Conservation (phyloP, 495 filamentous ascomycete genomes). For the Talaromyces borbonicus region DNA sequence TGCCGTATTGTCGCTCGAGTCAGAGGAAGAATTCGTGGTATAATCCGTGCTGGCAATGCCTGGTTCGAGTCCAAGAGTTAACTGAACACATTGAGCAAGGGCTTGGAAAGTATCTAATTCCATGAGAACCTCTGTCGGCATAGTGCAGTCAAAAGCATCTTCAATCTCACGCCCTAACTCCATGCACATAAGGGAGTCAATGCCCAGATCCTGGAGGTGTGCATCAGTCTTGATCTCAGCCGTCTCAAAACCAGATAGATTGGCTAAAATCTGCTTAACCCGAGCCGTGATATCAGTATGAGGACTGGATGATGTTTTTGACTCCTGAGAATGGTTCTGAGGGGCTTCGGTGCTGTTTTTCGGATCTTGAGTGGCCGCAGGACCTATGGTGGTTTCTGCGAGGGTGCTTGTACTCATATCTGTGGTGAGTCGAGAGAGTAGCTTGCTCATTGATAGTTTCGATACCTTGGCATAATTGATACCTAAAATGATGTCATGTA, state of each 20-base stretch:
- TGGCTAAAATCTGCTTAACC: slow-evolving; percentile 19
- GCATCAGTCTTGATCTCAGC: slow-evolving; percentile 28
- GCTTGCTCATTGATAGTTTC: slow-evolving; percentile 33
- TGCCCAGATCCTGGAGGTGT: slow-evolving; percentile 37
- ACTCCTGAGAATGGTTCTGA: too few relatives aligned
- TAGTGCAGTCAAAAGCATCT: slow-evolving; percentile 26
- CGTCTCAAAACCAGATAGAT: slow-evolving; percentile 34
- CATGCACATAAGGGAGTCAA: slow-evolving; percentile 48
- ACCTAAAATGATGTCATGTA: slow-evolving; percentile 42
- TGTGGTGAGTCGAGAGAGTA: slow-evolving; percentile 15
- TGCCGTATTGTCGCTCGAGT: too few relatives aligned
- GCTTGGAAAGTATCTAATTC: not conserved
- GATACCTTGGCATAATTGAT: slow-evolving; percentile 35
- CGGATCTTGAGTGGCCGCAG: not conserved
- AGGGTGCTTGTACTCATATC: slow-evolving; percentile 9
- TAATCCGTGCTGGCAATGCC: too few relatives aligned
- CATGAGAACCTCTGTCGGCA: slow-evolving; percentile 19
- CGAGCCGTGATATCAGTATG: slow-evolving; percentile 13
- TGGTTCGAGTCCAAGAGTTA: not conserved
- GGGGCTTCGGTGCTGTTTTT: too few relatives aligned
- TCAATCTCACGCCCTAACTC: slow-evolving; percentile 45
- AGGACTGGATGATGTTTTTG: too few relatives aligned
- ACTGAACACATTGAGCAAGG: not conserved
- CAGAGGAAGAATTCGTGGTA: too few relatives aligned
- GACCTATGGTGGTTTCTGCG: slow-evolving; percentile 10